Conservation (phyloP, 2,329 filamentous ascomycete species). For the Aspergillus sclerotialis region DNA sequence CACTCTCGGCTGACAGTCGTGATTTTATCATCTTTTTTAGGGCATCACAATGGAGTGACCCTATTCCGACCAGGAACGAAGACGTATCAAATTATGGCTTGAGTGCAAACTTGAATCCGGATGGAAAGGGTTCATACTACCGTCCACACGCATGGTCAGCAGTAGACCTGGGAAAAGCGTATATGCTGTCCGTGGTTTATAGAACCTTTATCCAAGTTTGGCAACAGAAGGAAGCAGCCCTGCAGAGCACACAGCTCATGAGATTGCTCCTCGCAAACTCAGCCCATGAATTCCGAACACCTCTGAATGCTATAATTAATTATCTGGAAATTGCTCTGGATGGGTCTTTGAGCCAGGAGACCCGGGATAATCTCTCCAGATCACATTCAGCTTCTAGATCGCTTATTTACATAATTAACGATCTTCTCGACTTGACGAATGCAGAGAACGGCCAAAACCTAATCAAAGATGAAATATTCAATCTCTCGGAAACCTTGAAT, state of each 20-base stretch:
- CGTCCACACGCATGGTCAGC: slow-evolving; percentile 80
- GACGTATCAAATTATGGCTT: too few species aligned
- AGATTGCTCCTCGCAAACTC: slow-evolving; percentile 74
- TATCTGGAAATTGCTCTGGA: slow-evolving; percentile 86
- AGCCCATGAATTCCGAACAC: slow-evolving; percentile 82
- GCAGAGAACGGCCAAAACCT: slow-evolving; percentile 72
- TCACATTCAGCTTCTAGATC: slow-evolving; percentile 89
- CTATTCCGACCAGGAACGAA: too few species aligned
- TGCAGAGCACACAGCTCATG: slow-evolving; percentile 75
- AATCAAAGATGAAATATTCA: slow-evolving; percentile 72
- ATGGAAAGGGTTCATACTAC: slow-evolving; percentile 68
- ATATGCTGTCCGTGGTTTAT: slow-evolving; percentile 78
- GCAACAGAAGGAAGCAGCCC: slow-evolving; percentile 76
- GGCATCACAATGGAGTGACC: slow-evolving; percentile 66
- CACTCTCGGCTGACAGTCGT: slow-evolving; percentile 62
- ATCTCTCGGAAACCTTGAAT: slow-evolving; percentile 60
- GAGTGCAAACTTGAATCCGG: slow-evolving; percentile 63
- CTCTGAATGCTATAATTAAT: slow-evolving; percentile 89
- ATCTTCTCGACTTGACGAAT: slow-evolving; percentile 78
- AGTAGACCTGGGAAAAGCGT: slow-evolving; percentile 79
- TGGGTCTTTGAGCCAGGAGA: slow-evolving; percentile 69
- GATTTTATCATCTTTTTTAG: slow-evolving; percentile 89
- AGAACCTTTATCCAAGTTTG: slow-evolving; percentile 85
- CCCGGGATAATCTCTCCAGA: slow-evolving; percentile 70
- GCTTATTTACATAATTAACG: slow-evolving; percentile 86